A percentile compares a stretch with the other conserved stretches of the same genome.
Conservation (phyloP, 148 eudicot genomes). For the Rhododendron molle region DNA sequence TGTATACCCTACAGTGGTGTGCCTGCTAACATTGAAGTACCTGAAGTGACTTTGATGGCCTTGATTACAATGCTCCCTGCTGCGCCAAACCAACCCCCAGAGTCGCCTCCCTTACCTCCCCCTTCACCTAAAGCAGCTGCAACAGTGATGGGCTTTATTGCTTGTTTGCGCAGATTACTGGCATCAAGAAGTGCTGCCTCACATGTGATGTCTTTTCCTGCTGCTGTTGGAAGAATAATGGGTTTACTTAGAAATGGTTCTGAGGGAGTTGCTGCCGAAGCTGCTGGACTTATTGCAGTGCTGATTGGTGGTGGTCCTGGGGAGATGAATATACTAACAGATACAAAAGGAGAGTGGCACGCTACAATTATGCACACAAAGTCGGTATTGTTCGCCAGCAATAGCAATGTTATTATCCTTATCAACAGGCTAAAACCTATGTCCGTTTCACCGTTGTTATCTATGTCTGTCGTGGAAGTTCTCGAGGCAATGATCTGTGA, state of each 20-base stretch:
- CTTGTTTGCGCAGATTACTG: slow-evolving; percentile 82
- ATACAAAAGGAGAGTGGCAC: slow-evolving; percentile 90
- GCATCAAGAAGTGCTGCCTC: slow-evolving; percentile 93
- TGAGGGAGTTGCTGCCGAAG: slow-evolving; percentile 89
- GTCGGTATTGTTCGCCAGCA: slow-evolving; percentile 81
- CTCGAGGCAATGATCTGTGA: slow-evolving; percentile 98
- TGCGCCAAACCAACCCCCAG: slow-evolving; percentile 88
- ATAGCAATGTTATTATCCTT: slow-evolving; percentile 59
- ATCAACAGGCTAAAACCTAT: slow-evolving; percentile 87
- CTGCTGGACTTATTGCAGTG: slow-evolving; percentile 77
- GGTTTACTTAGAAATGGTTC: slow-evolving; percentile 98
- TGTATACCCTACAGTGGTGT: slow-evolving; percentile 86
- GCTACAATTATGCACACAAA: slow-evolving; percentile 95
- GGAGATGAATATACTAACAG: slow-evolving; percentile 56
- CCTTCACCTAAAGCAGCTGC: slow-evolving; percentile 99
- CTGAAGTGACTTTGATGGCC: slow-evolving; percentile 98
- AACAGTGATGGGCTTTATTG: slow-evolving; percentile 81
- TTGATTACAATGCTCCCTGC: slow-evolving; percentile 94
- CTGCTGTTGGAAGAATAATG: slow-evolving; percentile 98
- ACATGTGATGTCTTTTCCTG: slow-evolving; percentile 95
- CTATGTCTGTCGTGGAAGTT: slow-evolving; percentile 93
- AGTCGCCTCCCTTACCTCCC: slow-evolving; percentile 86
- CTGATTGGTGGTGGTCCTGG: slow-evolving; percentile 98
- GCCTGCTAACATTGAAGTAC: slow-evolving; percentile 79
- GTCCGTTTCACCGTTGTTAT: slow-evolving; percentile 89